Percentiles rank a stretch among this genome's conserved stretches.
Evolutionary conservation across 2,329 filamentous ascomycete species (phyloP).

Genomic region (Pyrenochaeta sp.): DNA sequence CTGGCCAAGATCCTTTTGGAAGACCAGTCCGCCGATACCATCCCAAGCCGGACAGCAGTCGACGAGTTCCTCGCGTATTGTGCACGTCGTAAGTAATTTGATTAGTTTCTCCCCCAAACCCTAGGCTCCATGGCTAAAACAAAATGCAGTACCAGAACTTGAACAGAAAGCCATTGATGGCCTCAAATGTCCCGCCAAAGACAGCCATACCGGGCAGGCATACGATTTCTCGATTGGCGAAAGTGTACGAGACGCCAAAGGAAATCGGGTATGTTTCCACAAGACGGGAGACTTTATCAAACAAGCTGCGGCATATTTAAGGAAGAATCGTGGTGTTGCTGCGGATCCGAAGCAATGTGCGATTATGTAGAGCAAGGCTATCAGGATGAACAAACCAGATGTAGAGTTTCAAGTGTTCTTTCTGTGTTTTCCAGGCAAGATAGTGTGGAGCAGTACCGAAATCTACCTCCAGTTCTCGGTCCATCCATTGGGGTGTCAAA

Average conservation of each 20-base stretch:
- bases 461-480: no score
- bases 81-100: slow-evolving; percentile 35
- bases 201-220: slow-evolving; percentile 43
- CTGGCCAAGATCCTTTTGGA: slow-evolving; percentile 33
- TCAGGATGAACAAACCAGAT: no score
- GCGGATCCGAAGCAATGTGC: slow-evolving; percentile 24
- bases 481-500: no score
- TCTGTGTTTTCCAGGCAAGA: no score
- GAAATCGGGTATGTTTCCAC: slow-evolving; percentile 45
- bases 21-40: slow-evolving; percentile 34
- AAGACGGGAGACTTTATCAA: slow-evolving; percentile 45
- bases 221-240: slow-evolving; percentile 44
- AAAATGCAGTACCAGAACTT: slow-evolving; percentile 24
- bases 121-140: slow-evolving; percentile 3
- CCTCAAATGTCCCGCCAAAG: slow-evolving; percentile 39
- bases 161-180: slow-evolving; percentile 41
- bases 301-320: slow-evolving; percentile 40
- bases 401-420: no score
- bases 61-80: slow-evolving; percentile 44
- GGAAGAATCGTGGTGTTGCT: slow-evolving; percentile 31
- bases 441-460: no score
- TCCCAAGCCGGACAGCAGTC: slow-evolving; percentile 38
- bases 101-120: neutral
- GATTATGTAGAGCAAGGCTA: no score
- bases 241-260: slow-evolving; percentile 42